Conservation (phyloP, 2,329 filamentous ascomycete genomes). For the Zymoseptoria brevis region DNA sequence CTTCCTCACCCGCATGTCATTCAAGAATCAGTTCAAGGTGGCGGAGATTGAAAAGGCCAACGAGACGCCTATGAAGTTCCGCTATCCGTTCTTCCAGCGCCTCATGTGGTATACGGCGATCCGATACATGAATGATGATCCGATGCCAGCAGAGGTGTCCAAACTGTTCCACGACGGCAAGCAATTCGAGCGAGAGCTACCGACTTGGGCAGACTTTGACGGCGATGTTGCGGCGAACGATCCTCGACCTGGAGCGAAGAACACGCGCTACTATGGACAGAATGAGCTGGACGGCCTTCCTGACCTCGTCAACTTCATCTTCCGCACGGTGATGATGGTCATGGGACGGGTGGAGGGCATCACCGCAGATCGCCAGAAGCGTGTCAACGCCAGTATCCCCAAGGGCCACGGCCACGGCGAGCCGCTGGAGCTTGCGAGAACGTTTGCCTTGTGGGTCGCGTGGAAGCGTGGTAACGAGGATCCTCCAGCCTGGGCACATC, state of each 20-base stretch:
- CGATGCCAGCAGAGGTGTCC: constrained; percentile 50
- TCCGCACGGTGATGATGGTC: constrained; percentile 55
- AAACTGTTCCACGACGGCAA: constrained; percentile 49
- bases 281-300: constrained; percentile 53
- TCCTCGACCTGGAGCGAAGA: constrained; percentile 41
- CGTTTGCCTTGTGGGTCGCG: constrained; percentile 57
- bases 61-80: constrained; percentile 56
- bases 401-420: constrained; percentile 53
- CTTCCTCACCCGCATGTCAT: constrained; percentile 58
- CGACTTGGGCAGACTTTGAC: constrained; percentile 52
- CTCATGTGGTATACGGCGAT: constrained; percentile 62
- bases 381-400: constrained; percentile 55
- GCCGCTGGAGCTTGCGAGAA: constrained; percentile 51
- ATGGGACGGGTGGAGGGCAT: constrained; percentile 55
- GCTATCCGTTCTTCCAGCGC: constrained; percentile 62
- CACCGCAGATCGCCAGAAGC: constrained; percentile 50
- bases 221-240: constrained; percentile 44
- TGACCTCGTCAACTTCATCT: constrained; percentile 53
- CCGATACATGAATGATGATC: constrained; percentile 56
- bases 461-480: constrained; percentile 60
- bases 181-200: constrained; percentile 47
- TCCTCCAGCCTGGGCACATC: constrained; percentile 55
- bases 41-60: constrained; percentile 60
- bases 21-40: constrained; percentile 58
- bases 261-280: constrained; percentile 55